These are phyloP conservation scores for Ulmus americana DNA, from an alignment of 331 rosid species.

Conservation along the genomic window DNA sequence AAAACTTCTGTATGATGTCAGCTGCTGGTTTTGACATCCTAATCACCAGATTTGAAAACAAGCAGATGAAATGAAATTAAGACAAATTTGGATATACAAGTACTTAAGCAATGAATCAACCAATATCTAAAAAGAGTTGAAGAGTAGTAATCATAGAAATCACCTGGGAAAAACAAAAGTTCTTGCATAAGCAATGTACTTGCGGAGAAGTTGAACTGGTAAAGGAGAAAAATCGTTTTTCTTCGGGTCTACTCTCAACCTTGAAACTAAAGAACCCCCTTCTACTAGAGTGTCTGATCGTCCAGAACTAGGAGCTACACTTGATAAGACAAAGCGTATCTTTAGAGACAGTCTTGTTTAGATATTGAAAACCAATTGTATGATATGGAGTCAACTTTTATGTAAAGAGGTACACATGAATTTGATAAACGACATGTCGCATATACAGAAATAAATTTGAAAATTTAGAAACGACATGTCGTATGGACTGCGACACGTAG, in stretches of 20 bases:
- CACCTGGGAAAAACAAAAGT: conserved; percentile 81
- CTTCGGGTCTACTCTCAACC: conserved; percentile 59
- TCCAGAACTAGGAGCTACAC: conserved; percentile 38
- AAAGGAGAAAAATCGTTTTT: conserved; percentile 78
- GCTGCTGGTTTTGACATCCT: conserved; percentile 91
- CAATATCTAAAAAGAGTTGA: conserved; percentile 1
- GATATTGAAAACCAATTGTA: too few relatives aligned
- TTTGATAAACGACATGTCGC: too few relatives aligned
- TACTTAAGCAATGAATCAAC: neutral
- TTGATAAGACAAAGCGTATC: conserved; percentile 36
- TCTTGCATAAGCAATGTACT: conserved; percentile 88
- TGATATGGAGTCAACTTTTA: too few relatives aligned
- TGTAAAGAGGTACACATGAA: too few relatives aligned
- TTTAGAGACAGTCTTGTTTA: conserved; percentile 25
- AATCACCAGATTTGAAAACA: conserved; percentile 19
- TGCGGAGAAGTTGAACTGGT: conserved; percentile 84
- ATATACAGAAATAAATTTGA: too few relatives aligned
- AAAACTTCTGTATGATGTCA: conserved; percentile 77
- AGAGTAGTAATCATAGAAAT: conserved; percentile 25
- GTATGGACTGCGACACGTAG: too few relatives aligned
- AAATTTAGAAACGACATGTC: too few relatives aligned
- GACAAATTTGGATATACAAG: neutral
- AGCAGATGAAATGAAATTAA: neutral
- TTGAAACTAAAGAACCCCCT: conserved; percentile 60
- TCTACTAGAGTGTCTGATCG: conserved; percentile 33